These are phyloP conservation scores for Phellopilus nigrolimitatus DNA, from an alignment of 1,284 basidiomycete genomes.

Conservation along the genomic window DNA sequence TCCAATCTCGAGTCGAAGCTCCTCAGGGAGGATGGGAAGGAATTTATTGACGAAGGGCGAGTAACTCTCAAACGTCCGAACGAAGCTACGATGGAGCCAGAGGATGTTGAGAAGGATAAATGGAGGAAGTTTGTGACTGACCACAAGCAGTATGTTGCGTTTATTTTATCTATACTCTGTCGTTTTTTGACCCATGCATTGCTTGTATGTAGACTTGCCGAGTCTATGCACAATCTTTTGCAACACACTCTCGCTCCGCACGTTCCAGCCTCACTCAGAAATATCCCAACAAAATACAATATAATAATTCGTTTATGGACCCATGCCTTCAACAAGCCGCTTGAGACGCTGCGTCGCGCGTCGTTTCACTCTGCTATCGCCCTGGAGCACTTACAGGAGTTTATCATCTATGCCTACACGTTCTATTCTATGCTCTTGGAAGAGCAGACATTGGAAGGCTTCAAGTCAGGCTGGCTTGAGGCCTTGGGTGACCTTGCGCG, in stretches of 20 bases:
- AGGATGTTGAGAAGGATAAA: conserved; percentile 58
- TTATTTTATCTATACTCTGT: conserved; percentile 10
- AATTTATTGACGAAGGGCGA: conserved; percentile 43
- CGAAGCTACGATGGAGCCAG: conserved; percentile 34
- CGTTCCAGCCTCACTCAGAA: conserved; percentile 82
- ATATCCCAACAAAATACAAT: conserved; percentile 91
- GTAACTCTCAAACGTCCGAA: conserved; percentile 47
- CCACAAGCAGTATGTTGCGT: conserved; percentile 59
- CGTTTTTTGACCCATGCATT: conserved; percentile 13
- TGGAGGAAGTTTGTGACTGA: conserved; percentile 62
- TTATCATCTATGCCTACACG: conserved; percentile 92
- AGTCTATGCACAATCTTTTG: conserved; percentile 85
- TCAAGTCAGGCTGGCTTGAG: conserved; percentile 89
- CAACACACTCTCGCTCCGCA: conserved; percentile 82
- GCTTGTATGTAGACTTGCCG: conserved; percentile 61
- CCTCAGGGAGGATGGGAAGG: conserved; percentile 55
- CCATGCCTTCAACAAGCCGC: conserved; percentile 82
- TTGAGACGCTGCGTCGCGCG: conserved; percentile 84
- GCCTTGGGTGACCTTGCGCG: conserved; percentile 93
- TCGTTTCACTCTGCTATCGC: conserved; percentile 60
- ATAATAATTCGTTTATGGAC: conserved; percentile 94
- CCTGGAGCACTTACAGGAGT: conserved; percentile 79
- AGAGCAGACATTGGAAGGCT: conserved; percentile 65
- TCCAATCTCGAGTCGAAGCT: conserved; percentile 68
- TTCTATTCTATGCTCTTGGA: conserved; percentile 92